phyloP scores from a whole-genome alignment of 75 land plant species.

The Selaginella tamariscina region DNA sequence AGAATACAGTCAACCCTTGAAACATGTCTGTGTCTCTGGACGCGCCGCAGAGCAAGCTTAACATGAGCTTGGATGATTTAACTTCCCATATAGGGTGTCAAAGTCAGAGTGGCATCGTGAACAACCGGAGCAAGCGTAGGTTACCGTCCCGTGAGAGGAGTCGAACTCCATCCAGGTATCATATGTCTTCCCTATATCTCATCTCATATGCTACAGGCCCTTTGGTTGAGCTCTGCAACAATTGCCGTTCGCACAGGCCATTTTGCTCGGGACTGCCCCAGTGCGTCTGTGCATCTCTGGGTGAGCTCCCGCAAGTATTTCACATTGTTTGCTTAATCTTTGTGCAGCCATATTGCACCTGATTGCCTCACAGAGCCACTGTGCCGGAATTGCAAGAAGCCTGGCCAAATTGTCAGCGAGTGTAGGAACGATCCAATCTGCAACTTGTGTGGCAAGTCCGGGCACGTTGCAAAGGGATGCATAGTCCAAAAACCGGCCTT shows the following conservation, averaged over 20 bases:
- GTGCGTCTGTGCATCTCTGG: slow-evolving; percentile 66
- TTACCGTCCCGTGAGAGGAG: slow-evolving; percentile 35
- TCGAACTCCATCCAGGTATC: slow-evolving; percentile 16
- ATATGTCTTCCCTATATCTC: neutral
- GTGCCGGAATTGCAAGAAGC: slow-evolving; percentile 87
- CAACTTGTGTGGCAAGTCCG: slow-evolving; percentile 75
- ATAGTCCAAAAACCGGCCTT: slow-evolving; percentile 38
- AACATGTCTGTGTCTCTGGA: neutral
- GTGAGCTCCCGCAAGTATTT: slow-evolving; percentile 24
- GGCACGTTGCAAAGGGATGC: slow-evolving; percentile 77
- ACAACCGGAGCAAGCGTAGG: slow-evolving; percentile 50
- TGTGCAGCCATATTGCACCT: slow-evolving; percentile 68
- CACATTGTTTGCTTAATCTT: neutral
- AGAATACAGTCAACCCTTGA: too few relatives aligned
- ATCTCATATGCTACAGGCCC: slow-evolving; percentile 14
- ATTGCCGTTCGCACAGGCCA: slow-evolving; percentile 77
- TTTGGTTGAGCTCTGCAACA: slow-evolving; percentile 35
- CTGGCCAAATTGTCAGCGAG: slow-evolving; percentile 69
- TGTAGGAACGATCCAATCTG: slow-evolving; percentile 93
- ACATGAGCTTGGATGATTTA: neutral
- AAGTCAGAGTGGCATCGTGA: slow-evolving; percentile 34
- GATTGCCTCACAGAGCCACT: slow-evolving; percentile 48
- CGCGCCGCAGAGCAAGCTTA: neutral
- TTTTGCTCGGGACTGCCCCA: slow-evolving; percentile 88
- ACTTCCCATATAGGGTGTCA: slow-evolving; percentile 30